Evolutionary conservation across 2,329 filamentous ascomycete species (phyloP).

Genomic region (Aureobasidium musti): DNA sequence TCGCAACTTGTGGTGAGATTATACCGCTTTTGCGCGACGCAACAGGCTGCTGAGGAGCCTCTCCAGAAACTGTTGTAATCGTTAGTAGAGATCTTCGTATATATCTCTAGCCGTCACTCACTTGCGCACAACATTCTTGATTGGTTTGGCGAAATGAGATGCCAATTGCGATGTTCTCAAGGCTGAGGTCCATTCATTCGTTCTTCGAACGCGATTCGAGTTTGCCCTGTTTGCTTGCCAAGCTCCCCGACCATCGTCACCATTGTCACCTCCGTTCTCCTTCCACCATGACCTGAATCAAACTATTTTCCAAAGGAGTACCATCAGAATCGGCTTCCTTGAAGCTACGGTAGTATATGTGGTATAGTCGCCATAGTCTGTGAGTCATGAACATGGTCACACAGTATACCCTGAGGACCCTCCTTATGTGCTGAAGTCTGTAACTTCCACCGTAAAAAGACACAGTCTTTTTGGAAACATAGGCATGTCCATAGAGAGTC

Average conservation of each 20-base stretch:
- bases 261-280: neutral
- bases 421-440: too few relatives aligned
- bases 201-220: constrained; percentile 7
- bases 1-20: constrained; percentile 38
- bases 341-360: too few relatives aligned
- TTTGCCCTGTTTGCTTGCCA: constrained; percentile 28
- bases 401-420: too few relatives aligned
- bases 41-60: constrained; percentile 91
- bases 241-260: neutral
- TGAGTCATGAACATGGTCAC: too few relatives aligned
- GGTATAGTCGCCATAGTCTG: too few relatives aligned
- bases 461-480: too few relatives aligned
- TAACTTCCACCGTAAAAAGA: too few relatives aligned
- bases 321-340: too few relatives aligned
- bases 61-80: constrained; percentile 77
- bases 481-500: too few relatives aligned
- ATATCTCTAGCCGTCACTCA: constrained; percentile 33
- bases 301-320: too few relatives aligned
- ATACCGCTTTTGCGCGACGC: constrained; percentile 91
- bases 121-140: constrained; percentile 45
- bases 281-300: neutral
- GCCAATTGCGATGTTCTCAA: constrained; percentile 8
- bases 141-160: neutral
- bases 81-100: constrained; percentile 30
- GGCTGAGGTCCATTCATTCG: neutral